Percentiles rank a stretch among this genome's conserved stretches.
Conservation (phyloP, 164 flowering plant species). For the Vitis rupestris region DNA sequence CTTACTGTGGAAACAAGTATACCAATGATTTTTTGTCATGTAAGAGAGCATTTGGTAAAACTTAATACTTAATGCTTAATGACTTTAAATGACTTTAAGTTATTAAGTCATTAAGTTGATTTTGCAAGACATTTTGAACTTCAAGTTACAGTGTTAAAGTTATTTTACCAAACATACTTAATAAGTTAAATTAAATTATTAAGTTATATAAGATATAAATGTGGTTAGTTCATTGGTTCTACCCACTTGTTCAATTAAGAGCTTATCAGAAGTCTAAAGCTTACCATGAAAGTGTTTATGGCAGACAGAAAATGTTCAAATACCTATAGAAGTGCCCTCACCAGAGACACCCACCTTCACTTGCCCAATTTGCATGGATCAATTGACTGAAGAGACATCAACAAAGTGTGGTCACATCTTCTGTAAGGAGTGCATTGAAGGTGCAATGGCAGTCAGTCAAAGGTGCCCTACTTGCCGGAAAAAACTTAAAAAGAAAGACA, state of each 20-base stretch:
- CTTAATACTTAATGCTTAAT: no score
- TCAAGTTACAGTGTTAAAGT: no score
- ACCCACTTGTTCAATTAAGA: neutral
- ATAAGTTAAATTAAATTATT: no score
- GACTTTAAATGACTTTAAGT: no score
- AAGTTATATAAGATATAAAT: neutral
- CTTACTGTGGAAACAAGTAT: no score
- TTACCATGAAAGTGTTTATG: neutral
- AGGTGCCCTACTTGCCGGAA: constrained; percentile 52
- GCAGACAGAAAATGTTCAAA: neutral
- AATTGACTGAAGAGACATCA: constrained; percentile 44
- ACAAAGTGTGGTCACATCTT: constrained; percentile 59
- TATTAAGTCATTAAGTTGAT: no score
- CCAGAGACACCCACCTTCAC: constrained; percentile 9
- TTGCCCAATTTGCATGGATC: constrained; percentile 49
- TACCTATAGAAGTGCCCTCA: neutral
- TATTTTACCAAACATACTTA: no score
- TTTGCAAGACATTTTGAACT: no score
- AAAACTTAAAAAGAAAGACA: constrained; percentile 27
- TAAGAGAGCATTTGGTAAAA: no score
- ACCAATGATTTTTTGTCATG: no score
- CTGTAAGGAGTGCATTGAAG: constrained; percentile 45
- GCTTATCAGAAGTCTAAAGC: neutral
- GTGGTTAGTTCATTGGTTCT: neutral
- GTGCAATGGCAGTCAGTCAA: constrained; percentile 31